A percentile compares a stretch with the other conserved stretches of the same genome.
phyloP scores from a whole-genome alignment of 305 asterid genomes.

The Solanum hybrid region DNA sequence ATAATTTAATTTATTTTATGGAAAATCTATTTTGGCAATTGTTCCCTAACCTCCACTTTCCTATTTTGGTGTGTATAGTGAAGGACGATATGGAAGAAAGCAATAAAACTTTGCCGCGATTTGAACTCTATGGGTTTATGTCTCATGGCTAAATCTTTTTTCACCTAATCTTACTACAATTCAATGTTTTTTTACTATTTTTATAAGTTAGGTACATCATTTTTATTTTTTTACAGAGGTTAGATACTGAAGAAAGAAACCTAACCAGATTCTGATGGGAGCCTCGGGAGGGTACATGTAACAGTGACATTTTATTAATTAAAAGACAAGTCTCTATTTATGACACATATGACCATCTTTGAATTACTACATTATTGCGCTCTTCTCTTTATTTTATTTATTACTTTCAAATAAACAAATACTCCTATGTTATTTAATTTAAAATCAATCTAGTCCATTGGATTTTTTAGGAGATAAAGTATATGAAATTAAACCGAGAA shows the following conservation, averaged over 20 bases:
- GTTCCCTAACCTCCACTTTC: neutral
- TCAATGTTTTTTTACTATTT: neutral
- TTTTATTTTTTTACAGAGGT: neutral
- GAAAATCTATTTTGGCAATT: neutral
- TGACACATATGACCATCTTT: neutral
- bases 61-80: neutral
- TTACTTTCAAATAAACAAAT: neutral
- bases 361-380: neutral
- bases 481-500: neutral
- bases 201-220: neutral
- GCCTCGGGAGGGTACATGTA: constrained; percentile 2
- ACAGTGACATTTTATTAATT: neutral
- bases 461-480: neutral
- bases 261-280: constrained; percentile 1
- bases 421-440: neutral
- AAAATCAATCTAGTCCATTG: neutral
- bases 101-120: neutral
- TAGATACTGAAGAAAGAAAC: neutral
- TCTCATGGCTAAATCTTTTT: neutral
- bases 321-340: neutral
- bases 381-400: neutral
- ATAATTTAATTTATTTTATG: neutral
- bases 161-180: neutral
- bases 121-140: neutral
- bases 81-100: neutral